These are phyloP conservation scores for Lentinus tigrinus DNA, from an alignment of 768 basidiomycete genomes.

Conservation along the genomic window DNA sequence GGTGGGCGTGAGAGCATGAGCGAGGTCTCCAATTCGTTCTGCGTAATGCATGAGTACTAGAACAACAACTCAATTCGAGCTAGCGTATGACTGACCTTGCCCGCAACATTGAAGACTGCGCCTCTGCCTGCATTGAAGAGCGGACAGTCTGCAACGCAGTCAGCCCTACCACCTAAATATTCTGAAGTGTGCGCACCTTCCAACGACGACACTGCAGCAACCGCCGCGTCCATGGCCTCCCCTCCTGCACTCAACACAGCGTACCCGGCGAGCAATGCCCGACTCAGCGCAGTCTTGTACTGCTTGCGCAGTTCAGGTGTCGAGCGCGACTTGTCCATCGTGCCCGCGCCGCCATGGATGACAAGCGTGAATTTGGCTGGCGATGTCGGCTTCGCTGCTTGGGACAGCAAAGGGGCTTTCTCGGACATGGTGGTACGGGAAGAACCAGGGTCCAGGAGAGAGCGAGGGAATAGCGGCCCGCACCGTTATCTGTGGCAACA, in stretches of 20 bases:
- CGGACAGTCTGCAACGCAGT: slow-evolving; percentile 54
- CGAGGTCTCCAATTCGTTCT: slow-evolving; percentile 84
- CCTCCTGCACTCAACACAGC: slow-evolving; percentile 63
- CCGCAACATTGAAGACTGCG: slow-evolving; percentile 78
- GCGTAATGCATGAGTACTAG: slow-evolving; percentile 3
- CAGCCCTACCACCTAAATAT: neutral
- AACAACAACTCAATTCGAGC: too few species aligned
- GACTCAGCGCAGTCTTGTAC: slow-evolving; percentile 55
- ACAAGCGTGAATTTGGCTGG: slow-evolving; percentile 44
- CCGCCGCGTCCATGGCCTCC: slow-evolving; percentile 80
- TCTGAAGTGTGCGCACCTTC: slow-evolving; percentile 51
- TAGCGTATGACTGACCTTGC: too few species aligned
- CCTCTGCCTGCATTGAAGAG: slow-evolving; percentile 81
- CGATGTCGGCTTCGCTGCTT: neutral
- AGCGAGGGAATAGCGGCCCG: too few species aligned
- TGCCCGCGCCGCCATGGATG: slow-evolving; percentile 81
- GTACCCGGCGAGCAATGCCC: slow-evolving; percentile 62
- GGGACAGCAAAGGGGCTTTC: neutral
- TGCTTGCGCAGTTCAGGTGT: slow-evolving; percentile 58
- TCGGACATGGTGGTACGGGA: neutral
- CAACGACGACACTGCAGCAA: slow-evolving; percentile 69
- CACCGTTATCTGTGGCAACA: too few species aligned
- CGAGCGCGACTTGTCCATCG: slow-evolving; percentile 54
- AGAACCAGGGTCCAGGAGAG: neutral
- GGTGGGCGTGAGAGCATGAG: slow-evolving; percentile 82